These are phyloP conservation scores for Graphilbum ipis-grandicollis DNA, from an alignment of 2,329 filamentous ascomycete species.

Conservation along the genomic window DNA sequence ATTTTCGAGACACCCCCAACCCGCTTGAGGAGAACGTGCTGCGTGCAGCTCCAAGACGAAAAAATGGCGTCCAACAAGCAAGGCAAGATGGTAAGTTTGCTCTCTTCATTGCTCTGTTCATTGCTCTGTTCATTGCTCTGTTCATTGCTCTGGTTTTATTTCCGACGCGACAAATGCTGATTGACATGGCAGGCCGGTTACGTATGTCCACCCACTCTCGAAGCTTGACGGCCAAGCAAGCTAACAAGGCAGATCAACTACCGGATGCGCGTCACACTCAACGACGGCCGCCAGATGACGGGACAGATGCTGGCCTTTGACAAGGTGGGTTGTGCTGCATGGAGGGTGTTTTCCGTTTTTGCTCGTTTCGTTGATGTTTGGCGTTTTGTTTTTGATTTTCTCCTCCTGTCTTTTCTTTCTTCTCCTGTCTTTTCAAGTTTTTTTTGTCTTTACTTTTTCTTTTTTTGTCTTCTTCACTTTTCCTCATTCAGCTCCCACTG, in stretches of 20 bases:
- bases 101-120: no score
- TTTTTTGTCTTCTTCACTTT: no score
- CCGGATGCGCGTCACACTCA: slow-evolving; percentile 92
- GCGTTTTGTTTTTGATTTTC: no score
- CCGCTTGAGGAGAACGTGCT: slow-evolving; percentile 14
- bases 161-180: no score
- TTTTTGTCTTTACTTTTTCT: no score
- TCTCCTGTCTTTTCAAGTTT: no score
- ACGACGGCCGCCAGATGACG: slow-evolving; percentile 89
- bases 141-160: no score
- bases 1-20: slow-evolving; percentile 26
- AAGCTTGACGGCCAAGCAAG: slow-evolving; percentile 8
- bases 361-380: no score
- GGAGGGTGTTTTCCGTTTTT: no score
- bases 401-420: neutral
- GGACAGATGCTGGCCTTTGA: slow-evolving; percentile 98
- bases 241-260: slow-evolving; percentile 73
- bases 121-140: no score
- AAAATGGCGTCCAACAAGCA: slow-evolving; percentile 71
- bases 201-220: slow-evolving; percentile 32
- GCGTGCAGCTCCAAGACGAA: no score
- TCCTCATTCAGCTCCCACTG: no score
- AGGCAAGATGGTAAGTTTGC: slow-evolving; percentile 88
- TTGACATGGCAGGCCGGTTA: slow-evolving; percentile 60
- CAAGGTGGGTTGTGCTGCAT: slow-evolving; percentile 32